Evolutionary conservation across 2,329 filamentous ascomycete genomes (phyloP).

Genomic region (Alternaria sp.): DNA sequence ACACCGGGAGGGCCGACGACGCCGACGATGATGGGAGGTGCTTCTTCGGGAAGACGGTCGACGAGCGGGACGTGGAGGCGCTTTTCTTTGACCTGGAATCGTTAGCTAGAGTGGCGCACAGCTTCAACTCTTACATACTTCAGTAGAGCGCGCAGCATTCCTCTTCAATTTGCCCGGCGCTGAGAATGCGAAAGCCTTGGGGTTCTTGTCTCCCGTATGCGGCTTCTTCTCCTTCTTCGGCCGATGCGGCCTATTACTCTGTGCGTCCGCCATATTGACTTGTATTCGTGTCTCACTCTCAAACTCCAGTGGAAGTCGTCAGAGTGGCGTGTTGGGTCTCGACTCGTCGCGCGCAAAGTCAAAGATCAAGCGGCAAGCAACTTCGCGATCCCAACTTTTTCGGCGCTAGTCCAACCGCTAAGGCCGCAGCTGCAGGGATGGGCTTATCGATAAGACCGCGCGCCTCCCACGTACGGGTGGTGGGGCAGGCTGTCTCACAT

Average conservation of each 20-base stretch:
- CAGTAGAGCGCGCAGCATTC: conserved; percentile 73
- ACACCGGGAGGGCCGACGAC: conserved; percentile 94
- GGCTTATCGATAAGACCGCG: conserved; percentile 42
- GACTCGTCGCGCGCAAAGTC: conserved; percentile 11
- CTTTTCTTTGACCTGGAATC: conserved; percentile 83
- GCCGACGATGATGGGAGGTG: conserved; percentile 88
- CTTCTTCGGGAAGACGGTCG: conserved; percentile 93
- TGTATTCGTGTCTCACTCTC: neutral
- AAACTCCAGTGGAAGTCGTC: neutral
- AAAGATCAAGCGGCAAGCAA: conserved; percentile 9
- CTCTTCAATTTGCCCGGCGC: conserved; percentile 81
- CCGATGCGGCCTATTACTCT: conserved; percentile 84
- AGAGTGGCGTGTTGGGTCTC: neutral
- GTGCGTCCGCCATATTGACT: conserved; percentile 63
- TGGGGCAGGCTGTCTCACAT: conserved; percentile 17
- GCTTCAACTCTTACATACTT: conserved; percentile 56
- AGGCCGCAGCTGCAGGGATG: conserved; percentile 28
- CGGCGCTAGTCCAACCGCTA: conserved; percentile 39
- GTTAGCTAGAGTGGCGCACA: conserved; percentile 10
- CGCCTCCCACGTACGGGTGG: conserved; percentile 15
- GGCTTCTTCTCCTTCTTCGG: conserved; percentile 90
- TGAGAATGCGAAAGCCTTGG: conserved; percentile 87
- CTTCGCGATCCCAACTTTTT: conserved; percentile 30
- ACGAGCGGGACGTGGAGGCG: conserved; percentile 94
- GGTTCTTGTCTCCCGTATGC: conserved; percentile 73